These are phyloP conservation scores for Batkoa obscura DNA, from an alignment of 371 early-diverging fungal species.

Conservation along the genomic window DNA sequence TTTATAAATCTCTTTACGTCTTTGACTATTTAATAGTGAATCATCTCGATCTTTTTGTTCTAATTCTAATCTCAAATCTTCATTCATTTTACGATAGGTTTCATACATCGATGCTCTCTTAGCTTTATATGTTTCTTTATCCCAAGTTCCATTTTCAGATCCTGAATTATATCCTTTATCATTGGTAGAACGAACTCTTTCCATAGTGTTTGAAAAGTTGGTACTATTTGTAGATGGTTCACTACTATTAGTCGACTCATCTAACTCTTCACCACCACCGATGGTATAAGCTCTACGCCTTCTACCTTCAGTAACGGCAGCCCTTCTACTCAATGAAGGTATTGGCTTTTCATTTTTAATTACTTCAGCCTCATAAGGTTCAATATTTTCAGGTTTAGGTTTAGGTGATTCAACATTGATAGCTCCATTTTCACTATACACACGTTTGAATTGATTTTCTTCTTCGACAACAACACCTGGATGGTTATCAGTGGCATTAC, in stretches of 20 bases:
- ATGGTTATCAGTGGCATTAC: neutral
- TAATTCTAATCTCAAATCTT: neutral
- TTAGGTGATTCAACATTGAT: neutral
- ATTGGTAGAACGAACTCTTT: neutral
- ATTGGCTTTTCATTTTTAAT: neutral
- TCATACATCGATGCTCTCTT: slow-evolving; percentile 7
- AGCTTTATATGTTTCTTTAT: neutral
- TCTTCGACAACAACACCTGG: neutral
- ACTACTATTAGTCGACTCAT: no score
- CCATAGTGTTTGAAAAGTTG: neutral
- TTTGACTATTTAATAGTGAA: no score
- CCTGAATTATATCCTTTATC: no score
- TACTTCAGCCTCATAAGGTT: neutral
- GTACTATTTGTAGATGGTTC: neutral
- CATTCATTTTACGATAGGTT: neutral
- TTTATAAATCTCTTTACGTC: neutral
- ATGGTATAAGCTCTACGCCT: no score
- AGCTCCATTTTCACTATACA: neutral
- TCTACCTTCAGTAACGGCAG: no score
- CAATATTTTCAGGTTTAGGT: neutral
- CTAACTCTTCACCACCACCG: no score
- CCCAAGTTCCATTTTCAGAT: neutral
- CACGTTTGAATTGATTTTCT: neutral
- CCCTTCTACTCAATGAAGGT: no score
- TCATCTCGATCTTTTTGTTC: no score